These are phyloP conservation scores for Paraphoma chrysanthemicola DNA, from an alignment of 2,329 filamentous ascomycete genomes.

Conservation along the genomic window DNA sequence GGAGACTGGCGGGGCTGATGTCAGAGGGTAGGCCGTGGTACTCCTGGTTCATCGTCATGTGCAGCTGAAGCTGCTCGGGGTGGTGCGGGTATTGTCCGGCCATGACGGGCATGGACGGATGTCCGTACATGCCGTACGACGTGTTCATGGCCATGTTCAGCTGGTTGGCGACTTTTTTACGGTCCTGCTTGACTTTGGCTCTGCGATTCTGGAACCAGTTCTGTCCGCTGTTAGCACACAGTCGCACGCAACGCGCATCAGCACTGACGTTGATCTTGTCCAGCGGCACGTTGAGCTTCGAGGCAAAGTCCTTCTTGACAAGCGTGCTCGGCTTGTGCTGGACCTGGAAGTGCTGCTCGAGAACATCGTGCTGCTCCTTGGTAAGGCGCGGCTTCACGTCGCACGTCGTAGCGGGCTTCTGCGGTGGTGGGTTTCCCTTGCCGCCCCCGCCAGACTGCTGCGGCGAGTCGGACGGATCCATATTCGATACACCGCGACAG, in stretches of 20 bases:
- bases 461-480: slow-evolving; percentile 33
- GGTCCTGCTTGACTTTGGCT: slow-evolving; percentile 61
- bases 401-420: slow-evolving; percentile 35
- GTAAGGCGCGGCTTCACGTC: slow-evolving; percentile 61
- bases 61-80: slow-evolving; percentile 31
- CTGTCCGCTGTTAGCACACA: slow-evolving; percentile 47
- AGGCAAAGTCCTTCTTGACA: slow-evolving; percentile 59
- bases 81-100: slow-evolving; percentile 22
- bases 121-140: slow-evolving; percentile 39
- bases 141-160: slow-evolving; percentile 46
- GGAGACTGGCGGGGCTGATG: slow-evolving; percentile 44
- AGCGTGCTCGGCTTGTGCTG: slow-evolving; percentile 59
- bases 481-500: slow-evolving; percentile 34
- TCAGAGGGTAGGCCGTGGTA: slow-evolving; percentile 39
- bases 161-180: slow-evolving; percentile 54
- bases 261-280: slow-evolving; percentile 61
- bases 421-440: slow-evolving; percentile 25
- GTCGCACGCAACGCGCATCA: background rate
- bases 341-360: slow-evolving; percentile 57
- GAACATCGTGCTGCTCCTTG: slow-evolving; percentile 61
- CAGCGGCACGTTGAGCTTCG: slow-evolving; percentile 55
- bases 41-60: slow-evolving; percentile 36
- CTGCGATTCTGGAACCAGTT: slow-evolving; percentile 63
- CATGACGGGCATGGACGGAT: slow-evolving; percentile 31
- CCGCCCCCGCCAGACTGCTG: slow-evolving; percentile 16